Base-by-base conservation (phyloP, 1,284 basidiomycete genomes). In the Ustilago nuda region DNA sequence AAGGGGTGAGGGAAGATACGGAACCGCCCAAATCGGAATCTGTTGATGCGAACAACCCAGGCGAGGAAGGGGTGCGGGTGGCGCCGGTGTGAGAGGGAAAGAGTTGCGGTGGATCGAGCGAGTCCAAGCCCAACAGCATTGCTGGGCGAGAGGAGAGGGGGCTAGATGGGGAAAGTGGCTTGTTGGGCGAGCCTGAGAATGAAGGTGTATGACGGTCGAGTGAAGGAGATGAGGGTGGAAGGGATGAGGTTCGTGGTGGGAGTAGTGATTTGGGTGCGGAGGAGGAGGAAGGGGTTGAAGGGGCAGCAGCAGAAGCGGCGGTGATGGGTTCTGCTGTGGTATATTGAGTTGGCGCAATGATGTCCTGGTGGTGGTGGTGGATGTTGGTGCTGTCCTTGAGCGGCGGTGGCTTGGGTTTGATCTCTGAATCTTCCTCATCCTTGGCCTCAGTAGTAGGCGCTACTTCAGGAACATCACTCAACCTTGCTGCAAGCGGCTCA, bases 21-120 rank as follows among this genome's bases (percentile, higher is more conserved):
- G 69, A 69, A n/a, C 72, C 69, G 30, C 62, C 74, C 8, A 61
- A 35, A 15, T 76, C 74, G n/a, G 74, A 72, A 60, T 76, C 69
- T 27, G 68, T 58, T 0, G 64, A 59, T 0, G 56, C 52, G 19
- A 62, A 66, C 59, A 72, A 63, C 55, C 69, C 69, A 1, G 74
- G 74, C 2, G 69, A 76, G 12, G 61, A 61, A 12, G 63, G 64
- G 1, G 64, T 54, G 5, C 61, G 61, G 48, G 8, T 50, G 30
- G 6, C 23, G 48, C 5, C 15, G 46, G 53, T 56, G 55, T 23
- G 37, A 1, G 2, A 41, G 46, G 43, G 39, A 2, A 46, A 30
- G 32, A 76, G 71, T 4, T 46, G 54, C 3, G 66, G 68, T 3
- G 68, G 68, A 3, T 61, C 58, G 11, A 76, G 65, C 30, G 68